phyloP scores from a whole-genome alignment of 192 early-diverging fungal species.

The Rhizoclosmatium sp. region DNA sequence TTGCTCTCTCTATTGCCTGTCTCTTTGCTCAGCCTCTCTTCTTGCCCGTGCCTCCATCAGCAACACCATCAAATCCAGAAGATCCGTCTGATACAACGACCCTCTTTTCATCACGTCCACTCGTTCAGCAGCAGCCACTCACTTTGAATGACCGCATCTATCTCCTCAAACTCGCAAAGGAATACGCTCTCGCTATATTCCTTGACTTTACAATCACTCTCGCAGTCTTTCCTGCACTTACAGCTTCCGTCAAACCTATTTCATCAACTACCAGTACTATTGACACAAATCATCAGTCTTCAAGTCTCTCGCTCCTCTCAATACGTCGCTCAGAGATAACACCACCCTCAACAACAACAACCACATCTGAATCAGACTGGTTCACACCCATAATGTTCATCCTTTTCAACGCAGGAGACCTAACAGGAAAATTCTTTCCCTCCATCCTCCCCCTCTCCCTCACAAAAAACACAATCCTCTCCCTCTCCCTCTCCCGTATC shows the following conservation, averaged over 20 bases:
- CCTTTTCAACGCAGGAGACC: slow-evolving; percentile 19
- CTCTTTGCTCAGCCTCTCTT: neutral
- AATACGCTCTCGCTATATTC: slow-evolving; percentile 2
- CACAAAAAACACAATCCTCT: neutral
- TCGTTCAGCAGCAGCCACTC: neutral
- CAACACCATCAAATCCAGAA: neutral
- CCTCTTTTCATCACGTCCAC: neutral
- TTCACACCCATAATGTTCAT: slow-evolving; percentile 18
- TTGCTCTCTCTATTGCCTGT: neutral
- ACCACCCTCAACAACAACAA: no score
- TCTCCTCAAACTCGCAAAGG: neutral
- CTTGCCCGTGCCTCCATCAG: neutral
- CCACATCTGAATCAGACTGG: neutral
- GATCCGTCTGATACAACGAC: neutral
- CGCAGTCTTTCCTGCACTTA: slow-evolving; percentile 8
- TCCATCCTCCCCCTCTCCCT: neutral
- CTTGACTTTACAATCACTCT: slow-evolving; percentile 13
- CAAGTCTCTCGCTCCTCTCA: no score
- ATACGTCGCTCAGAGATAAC: no score
- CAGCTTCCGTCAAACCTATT: slow-evolving; percentile 14
- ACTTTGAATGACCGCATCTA: neutral
- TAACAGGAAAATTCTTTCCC: neutral
- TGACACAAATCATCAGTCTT: no score
- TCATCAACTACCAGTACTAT: neutral
- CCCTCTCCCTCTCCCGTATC: neutral